A percentile compares a stretch with the other conserved stretches of the same genome.
These are phyloP conservation scores for Chenopodium suecicum DNA, from an alignment of 148 eudicot species.

Conservation along the genomic window DNA sequence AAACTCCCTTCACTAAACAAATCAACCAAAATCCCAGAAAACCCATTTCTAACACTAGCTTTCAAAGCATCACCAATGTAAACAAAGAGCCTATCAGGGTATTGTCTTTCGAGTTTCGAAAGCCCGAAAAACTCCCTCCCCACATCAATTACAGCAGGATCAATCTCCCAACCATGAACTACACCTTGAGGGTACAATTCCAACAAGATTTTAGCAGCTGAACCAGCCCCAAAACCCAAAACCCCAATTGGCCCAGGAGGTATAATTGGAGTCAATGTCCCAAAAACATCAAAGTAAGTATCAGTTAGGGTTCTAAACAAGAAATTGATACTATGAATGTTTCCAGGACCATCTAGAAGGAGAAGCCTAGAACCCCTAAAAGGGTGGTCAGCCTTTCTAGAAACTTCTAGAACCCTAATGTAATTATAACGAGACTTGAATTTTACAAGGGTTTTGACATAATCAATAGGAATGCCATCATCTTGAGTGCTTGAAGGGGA, in stretches of 20 bases:
- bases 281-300: constrained; percentile 86
- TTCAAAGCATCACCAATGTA: constrained; percentile 60
- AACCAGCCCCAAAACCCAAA: constrained; percentile 88
- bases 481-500: constrained; percentile 33
- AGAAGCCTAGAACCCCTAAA: constrained; percentile 75
- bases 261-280: constrained; percentile 63
- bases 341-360: constrained; percentile 74
- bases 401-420: constrained; percentile 70
- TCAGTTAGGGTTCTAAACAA: constrained; percentile 47
- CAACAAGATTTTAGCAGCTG: constrained; percentile 59
- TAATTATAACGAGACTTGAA: constrained; percentile 72
- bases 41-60: constrained; percentile 44
- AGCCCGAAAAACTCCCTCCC: constrained; percentile 66
- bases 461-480: constrained; percentile 60
- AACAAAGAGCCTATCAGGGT: constrained; percentile 48
- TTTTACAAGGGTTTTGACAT: constrained; percentile 58
- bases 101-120: constrained; percentile 41
- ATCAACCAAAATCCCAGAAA: constrained; percentile 72
- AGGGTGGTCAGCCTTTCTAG: constrained; percentile 74
- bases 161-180: constrained; percentile 90
- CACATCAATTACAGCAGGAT: constrained; percentile 61
- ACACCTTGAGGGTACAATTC: constrained; percentile 48
- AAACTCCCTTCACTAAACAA: constrained; percentile 72
- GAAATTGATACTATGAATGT: constrained; percentile 76
- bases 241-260: constrained; percentile 76